Base-by-base conservation (phyloP, 2,329 filamentous ascomycete species). In the Xylariales sp. region DNA sequence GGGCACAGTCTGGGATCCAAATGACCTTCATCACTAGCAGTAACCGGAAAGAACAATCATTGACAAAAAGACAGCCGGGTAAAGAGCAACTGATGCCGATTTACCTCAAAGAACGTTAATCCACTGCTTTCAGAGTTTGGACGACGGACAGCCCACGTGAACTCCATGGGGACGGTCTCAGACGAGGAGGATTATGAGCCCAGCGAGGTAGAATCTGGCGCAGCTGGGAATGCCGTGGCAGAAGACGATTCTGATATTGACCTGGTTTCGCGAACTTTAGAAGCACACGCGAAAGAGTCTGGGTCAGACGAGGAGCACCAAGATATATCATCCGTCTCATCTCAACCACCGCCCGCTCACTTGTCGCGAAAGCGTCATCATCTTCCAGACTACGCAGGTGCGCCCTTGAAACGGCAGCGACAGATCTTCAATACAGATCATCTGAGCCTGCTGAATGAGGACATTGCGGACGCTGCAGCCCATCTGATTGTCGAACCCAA, bases 391-490 rank as follows among this genome's bases (percentile, higher is more conserved):
- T 48, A 51, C 15, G 41, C 50, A 4, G 37, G 38, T 18, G 55
- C 44, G 11, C 66, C 68, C 3, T 65, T 69, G 46, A 79, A 78
- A 51, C 65, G 73, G 22, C 59, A 58, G 34, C 70, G 59, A 42
- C 62, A 63, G 4, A 28, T 56, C 3, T 57, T 77, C 43, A 76
- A 71, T 46, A 48, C 48, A 5, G 61, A 59, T 4, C 80, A 80
- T 46, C 55, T 79, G 10, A 57, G 63, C 18, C 54, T 80, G 1
- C 64, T 80, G 21, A 82, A 86, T 48, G 61, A 66, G 16, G 74
- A 78, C 20, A 78, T 84, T 40, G 58, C 70, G n/a, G 74, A 81
- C 49, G 72, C 69, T 10, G 65, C 68, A 0, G 54, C 60, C 10
- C 60, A 60, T 14, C 57, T 62, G 44, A 56, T 62, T 9, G 50